Conservation (phyloP, 2,329 filamentous ascomycete species). For the Byssochlamys sp. region DNA sequence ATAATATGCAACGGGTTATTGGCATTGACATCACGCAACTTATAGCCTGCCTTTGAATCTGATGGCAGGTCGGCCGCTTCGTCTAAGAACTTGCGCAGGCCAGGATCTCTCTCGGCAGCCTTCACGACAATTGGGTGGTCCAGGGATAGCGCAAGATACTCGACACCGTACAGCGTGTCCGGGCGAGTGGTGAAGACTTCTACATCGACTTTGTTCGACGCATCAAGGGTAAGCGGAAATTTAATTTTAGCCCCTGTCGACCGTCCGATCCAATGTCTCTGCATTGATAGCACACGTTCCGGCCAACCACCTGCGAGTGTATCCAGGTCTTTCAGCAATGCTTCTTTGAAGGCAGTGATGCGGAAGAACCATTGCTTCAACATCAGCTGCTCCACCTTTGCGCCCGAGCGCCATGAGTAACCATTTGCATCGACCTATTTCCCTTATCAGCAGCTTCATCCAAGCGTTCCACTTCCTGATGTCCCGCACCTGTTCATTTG, state of each 20-base stretch:
- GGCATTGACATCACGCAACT: conserved; percentile 52
- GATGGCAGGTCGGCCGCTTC: conserved; percentile 43
- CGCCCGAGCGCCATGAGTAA: conserved; percentile 76
- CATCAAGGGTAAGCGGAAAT: conserved; percentile 51
- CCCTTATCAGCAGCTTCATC: conserved; percentile 4
- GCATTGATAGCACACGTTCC: conserved; percentile 70
- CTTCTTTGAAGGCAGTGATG: conserved; percentile 68
- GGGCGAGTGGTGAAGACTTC: conserved; percentile 76
- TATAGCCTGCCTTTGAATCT: conserved; percentile 56
- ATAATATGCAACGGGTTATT: conserved; percentile 55
- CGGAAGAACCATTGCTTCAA: conserved; percentile 85
- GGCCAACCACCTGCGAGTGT: conserved; percentile 64
- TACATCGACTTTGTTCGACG: conserved; percentile 36
- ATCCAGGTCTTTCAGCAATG: conserved; percentile 62
- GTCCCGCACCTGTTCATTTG: conserved; percentile 62
- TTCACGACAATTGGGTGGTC: conserved; percentile 59
- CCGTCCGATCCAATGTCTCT: conserved; percentile 79
- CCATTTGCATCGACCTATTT: conserved; percentile 65
- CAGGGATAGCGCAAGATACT: conserved; percentile 71
- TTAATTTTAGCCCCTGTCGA: conserved; percentile 63
- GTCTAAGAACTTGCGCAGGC: conserved; percentile 60
- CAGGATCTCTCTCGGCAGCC: conserved; percentile 50
- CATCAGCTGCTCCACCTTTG: conserved; percentile 67
- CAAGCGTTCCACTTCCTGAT: neutral
- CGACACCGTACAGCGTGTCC: conserved; percentile 78